These are phyloP conservation scores for Toxoplasma gondii DNA, from an alignment of 169 alveolate genomes.

Conservation along the genomic window DNA sequence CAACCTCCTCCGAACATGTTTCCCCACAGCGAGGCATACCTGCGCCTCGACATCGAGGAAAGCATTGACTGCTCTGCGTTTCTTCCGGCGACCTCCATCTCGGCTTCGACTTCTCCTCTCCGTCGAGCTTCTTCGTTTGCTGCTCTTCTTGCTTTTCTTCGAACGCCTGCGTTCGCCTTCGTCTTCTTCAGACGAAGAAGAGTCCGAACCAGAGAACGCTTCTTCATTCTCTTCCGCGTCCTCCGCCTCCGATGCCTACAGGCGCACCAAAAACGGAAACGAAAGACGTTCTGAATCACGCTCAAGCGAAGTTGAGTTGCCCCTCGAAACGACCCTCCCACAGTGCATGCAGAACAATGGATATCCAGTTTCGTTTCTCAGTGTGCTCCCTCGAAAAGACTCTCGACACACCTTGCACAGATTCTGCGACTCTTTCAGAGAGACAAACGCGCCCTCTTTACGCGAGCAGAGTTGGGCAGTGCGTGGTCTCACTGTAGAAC, in stretches of 20 bases:
- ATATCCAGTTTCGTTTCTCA: too few relatives aligned
- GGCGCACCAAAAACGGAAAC: too few relatives aligned
- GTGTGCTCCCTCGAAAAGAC: background rate
- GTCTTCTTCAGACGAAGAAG: background rate
- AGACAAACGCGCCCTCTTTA: background rate
- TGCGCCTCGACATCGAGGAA: slow-evolving; percentile 57
- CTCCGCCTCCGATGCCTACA: background rate
- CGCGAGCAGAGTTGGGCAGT: background rate
- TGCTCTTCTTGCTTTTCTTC: background rate
- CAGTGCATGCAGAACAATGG: too few relatives aligned
- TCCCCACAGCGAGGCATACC: background rate
- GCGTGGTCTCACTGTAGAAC: too few relatives aligned
- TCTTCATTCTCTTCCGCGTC: slow-evolving; percentile 16
- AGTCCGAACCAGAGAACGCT: background rate
- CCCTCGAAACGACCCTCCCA: too few relatives aligned
- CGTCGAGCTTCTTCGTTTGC: background rate
- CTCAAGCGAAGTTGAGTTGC: background rate
- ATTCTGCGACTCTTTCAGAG: background rate
- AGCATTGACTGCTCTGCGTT: slow-evolving; percentile 36
- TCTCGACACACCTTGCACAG: background rate
- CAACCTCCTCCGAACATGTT: too few relatives aligned
- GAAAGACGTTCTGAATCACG: background rate
- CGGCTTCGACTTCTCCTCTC: background rate
- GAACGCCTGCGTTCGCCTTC: background rate
- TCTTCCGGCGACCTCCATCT: slow-evolving; percentile 3